A percentile compares a stretch with the other conserved stretches of the same genome.
These are phyloP conservation scores for Cyclotella choctawhatcheeana DNA, from an alignment of 108 stramenopile genomes.

Conservation along the genomic window DNA sequence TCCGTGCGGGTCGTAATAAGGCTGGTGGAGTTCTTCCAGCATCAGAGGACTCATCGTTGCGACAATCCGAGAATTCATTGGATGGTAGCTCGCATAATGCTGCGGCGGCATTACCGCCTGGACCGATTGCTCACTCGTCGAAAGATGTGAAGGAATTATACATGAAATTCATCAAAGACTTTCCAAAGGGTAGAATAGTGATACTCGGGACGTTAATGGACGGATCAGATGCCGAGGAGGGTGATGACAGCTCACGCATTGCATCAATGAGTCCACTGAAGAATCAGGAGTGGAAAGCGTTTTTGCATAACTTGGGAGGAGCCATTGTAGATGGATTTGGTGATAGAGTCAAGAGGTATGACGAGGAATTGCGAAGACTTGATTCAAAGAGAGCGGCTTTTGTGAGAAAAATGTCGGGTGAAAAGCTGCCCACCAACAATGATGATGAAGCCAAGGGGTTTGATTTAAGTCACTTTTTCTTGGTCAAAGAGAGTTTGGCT, in stretches of 20 bases:
- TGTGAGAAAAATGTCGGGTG: slow-evolving; percentile 42
- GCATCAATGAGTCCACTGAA: slow-evolving; percentile 30
- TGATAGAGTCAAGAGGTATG: slow-evolving; percentile 73
- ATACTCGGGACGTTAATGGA: slow-evolving; percentile 67
- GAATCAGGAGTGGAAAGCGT: slow-evolving; percentile 78
- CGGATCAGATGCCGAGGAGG: neutral
- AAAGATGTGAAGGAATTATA: slow-evolving; percentile 64
- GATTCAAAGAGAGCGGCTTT: slow-evolving; percentile 61
- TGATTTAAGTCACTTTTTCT: slow-evolving; percentile 77
- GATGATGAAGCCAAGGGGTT: slow-evolving; percentile 30
- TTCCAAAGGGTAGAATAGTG: slow-evolving; percentile 76
- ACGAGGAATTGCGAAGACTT: slow-evolving; percentile 72
- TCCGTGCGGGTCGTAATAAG: slow-evolving; percentile 34
- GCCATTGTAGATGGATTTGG: slow-evolving; percentile 75
- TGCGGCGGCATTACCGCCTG: slow-evolving; percentile 29
- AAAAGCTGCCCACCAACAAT: neutral
- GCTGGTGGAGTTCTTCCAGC: slow-evolving; percentile 5
- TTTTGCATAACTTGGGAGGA: slow-evolving; percentile 64
- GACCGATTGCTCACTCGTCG: slow-evolving; percentile 47
- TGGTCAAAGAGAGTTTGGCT: slow-evolving; percentile 84
- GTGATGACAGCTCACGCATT: neutral
- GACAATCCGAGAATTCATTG: neutral
- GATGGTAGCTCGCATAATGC: neutral
- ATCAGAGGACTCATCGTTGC: neutral
- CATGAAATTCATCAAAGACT: slow-evolving; percentile 71